Evolutionary conservation across 768 basidiomycete species (phyloP).

Genomic region (Gloeopeniophorella convolvens): DNA sequence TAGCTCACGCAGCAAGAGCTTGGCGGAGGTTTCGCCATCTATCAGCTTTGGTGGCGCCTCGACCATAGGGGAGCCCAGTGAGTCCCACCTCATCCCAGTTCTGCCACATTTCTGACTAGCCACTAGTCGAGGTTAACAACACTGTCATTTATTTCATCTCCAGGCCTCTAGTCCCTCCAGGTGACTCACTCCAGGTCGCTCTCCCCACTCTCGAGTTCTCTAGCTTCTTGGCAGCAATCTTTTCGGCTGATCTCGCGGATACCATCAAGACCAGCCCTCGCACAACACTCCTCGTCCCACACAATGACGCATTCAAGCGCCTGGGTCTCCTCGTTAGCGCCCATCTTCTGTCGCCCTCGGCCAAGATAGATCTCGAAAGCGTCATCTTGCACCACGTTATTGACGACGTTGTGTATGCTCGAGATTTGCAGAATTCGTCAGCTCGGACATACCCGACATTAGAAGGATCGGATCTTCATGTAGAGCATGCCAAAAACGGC

Average conservation of each 20-base stretch:
- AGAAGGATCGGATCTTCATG: constrained; percentile 75
- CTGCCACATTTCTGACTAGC: constrained; percentile 5
- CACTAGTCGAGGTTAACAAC: constrained; percentile 62
- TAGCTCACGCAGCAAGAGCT: constrained; percentile 42
- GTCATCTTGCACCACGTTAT: constrained; percentile 88
- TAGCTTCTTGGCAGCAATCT: constrained; percentile 83
- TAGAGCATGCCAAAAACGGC: constrained; percentile 50
- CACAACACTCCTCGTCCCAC: constrained; percentile 81
- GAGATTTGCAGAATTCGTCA: constrained; percentile 53
- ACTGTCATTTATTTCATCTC: constrained; percentile 88
- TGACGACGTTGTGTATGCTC: constrained; percentile 65
- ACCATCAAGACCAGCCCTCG: constrained; percentile 55
- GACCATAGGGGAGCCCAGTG: constrained; percentile 71
- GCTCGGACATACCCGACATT: constrained; percentile 72
- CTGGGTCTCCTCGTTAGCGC: constrained; percentile 80
- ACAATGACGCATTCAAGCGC: constrained; percentile 81
- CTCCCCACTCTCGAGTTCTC: constrained; percentile 82
- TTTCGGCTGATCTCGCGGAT: constrained; percentile 79
- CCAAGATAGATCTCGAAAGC: constrained; percentile 72
- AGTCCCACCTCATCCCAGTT: constrained; percentile 24
- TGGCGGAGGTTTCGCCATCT: constrained; percentile 42
- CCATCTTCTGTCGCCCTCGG: constrained; percentile 74
- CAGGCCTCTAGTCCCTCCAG: constrained; percentile 74
- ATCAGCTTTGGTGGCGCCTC: constrained; percentile 82
- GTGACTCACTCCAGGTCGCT: constrained; percentile 73